Evolutionary conservation across 2,329 filamentous ascomycete genomes (phyloP).

Genomic region (Phyllosticta paracitricarpa): DNA sequence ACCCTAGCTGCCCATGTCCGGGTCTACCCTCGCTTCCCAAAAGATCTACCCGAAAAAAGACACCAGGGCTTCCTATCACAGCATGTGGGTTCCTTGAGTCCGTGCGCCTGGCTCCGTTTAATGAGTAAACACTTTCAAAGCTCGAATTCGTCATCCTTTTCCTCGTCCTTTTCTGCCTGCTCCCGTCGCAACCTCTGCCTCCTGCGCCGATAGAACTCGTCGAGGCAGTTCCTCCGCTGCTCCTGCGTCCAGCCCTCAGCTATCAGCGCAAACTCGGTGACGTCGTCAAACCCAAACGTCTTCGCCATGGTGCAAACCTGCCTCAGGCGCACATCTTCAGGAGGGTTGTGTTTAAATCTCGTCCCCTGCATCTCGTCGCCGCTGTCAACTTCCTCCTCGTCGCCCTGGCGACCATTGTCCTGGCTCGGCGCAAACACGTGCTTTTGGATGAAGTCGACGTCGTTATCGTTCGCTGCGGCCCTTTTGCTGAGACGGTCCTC

Average conservation of each 20-base stretch:
- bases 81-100: background rate
- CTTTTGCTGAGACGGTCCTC: conserved; percentile 73
- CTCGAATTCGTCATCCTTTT: background rate
- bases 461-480: conserved; percentile 54
- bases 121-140: background rate
- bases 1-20: background rate
- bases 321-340: conserved; percentile 59
- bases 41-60: background rate
- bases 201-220: conserved; percentile 66
- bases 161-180: background rate
- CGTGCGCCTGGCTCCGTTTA: background rate
- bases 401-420: conserved; percentile 9
- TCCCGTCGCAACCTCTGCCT: conserved; percentile 34
- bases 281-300: conserved; percentile 64
- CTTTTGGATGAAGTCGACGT: conserved; percentile 41
- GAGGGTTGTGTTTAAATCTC: conserved; percentile 59
- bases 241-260: conserved; percentile 88
- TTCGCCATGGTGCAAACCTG: conserved; percentile 89
- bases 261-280: conserved; percentile 76
- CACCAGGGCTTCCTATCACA: background rate
- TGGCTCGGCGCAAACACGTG: conserved; percentile 48
- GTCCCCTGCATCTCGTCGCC: conserved; percentile 23
- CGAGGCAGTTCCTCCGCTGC: conserved; percentile 65
- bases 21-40: background rate
- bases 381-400: conserved; percentile 14